Evolutionary conservation across 1,284 basidiomycete genomes (phyloP), one percentile per base, ranked within the genome.

Genomic region (Pseudozyma sp.): DNA sequence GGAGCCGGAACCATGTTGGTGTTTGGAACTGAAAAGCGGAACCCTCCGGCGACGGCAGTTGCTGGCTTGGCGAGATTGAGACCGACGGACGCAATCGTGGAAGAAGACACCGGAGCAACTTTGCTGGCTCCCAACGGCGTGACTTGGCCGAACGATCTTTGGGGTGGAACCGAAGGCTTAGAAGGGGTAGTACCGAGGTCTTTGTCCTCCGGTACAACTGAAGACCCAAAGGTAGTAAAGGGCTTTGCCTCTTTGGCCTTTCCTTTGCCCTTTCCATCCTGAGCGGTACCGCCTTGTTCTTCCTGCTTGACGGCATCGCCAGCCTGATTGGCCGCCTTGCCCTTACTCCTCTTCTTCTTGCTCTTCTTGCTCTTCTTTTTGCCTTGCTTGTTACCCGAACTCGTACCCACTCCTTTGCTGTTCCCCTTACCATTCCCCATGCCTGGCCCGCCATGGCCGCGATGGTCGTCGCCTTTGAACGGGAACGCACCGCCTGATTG

Each of bases 51-150:
- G 5, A 14, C 29, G 0, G 42, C 17, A n/a, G 43, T n/a, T 11
- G 13, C 17, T 29, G 43, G 34, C 24, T 16, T 45, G 53, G 52
- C 52, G 7, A 66, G 52, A 16, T 46, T 46, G 31, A 66, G 56
- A 37, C 63, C 63, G 13, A 66, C 63, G 4, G 48, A 50, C 16
- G 47, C 40, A 44, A 44, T 55, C 1, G 33, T 47, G 16, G 30
- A 35, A 17, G 40, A 3, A 7, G 42, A 53, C 4, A 31, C 24
- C 8, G 19, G 43, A 7, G 8, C n/a, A 9, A 19, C 16, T 42
- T 37, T 49, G n/a, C 16, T 16, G 30, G 17, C 51, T n/a, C 31
- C 42, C 8, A 49, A 10, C 5, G 49, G 35, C 7, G 45, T 29
- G n/a, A 30, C 7, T 3, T 40, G 37, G 14, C 31, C 13, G 16